Evolutionary conservation across 2,329 filamentous ascomycete species (phyloP), one percentile per base, ranked within the genome.

Genomic region (Sarocladium oryzae): DNA sequence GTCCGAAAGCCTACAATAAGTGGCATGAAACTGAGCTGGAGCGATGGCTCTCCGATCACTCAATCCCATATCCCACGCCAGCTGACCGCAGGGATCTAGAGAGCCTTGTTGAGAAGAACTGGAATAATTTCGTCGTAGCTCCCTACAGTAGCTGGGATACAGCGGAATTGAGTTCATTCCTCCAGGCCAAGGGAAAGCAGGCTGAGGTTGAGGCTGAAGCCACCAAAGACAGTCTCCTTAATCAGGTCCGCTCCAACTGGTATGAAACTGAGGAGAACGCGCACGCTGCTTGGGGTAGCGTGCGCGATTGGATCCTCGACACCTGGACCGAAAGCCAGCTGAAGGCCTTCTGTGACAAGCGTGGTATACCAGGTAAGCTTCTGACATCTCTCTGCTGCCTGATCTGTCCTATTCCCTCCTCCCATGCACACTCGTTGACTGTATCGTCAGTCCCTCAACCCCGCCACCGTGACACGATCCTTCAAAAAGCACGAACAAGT

Each of bases 1-100:
- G n/a, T 58, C 46, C 63, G 4, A 8, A 6, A 96, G 92, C 86
- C 15, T 97, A 97, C 78, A 96, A 97, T 74, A 96, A 93, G 69
- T 99, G 93, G 93, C 92, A 97, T 63, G 86, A 97, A 76, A 95
- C 89, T 20, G 93, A 99, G 77, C 82, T 99, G 26, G 92, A 99
- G 74, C 83, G 91, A 63, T 99, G 93, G 93, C 83, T 99, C 48
- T 88, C 88, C 26, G 93, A 99, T 66, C 81, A 97, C 72, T 82
- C 91, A 66, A 78, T 99, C 53, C 89, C 92, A 9, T 90, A 96
- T 67, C 90, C 93, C n/a, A 85, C 82, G 10, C 83, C 91, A 10
- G 84, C 92, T 46, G 90, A 96, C 70, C 89, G 93, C 63, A 95
- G 93, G 71, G 89, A 96, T 58, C 84, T 99, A n/a, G 88, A 96